Evolutionary conservation across 1,284 basidiomycete species (phyloP).

Genomic region (Laetiporus sulphureus): DNA sequence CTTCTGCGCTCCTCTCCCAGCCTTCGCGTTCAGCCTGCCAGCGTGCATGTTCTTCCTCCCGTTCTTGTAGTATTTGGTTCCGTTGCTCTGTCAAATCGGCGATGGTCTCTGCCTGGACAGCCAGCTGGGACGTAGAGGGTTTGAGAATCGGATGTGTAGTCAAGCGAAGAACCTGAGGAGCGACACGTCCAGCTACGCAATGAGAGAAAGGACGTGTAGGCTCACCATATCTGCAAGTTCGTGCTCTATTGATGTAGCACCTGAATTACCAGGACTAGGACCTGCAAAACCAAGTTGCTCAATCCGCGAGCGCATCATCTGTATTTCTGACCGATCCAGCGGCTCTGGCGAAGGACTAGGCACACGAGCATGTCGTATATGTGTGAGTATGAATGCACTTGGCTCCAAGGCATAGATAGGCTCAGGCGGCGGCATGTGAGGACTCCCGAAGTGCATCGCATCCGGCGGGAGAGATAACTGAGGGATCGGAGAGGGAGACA

Average conservation of each 20-base stretch:
- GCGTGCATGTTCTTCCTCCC: constrained; percentile 46
- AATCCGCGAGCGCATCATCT: constrained; percentile 24
- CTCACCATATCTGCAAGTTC: constrained; percentile 57
- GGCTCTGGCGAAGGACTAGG: constrained; percentile 23
- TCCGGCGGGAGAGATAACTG: constrained; percentile 11
- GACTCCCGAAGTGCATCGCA: not conserved
- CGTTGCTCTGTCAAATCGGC: constrained; percentile 46
- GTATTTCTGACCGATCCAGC: constrained; percentile 25
- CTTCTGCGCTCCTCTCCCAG: constrained; percentile 58
- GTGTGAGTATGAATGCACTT: not conserved
- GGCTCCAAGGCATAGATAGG: not conserved
- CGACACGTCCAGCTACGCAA: not conserved
- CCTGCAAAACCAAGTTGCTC: constrained; percentile 18
- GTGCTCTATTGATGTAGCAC: constrained; percentile 32
- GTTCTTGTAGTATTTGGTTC: constrained; percentile 45
- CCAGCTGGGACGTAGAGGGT: constrained; percentile 41
- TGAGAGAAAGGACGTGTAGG: not conserved
- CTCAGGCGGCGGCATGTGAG: not conserved
- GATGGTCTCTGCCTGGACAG: constrained; percentile 56
- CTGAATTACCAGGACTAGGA: constrained; percentile 13
- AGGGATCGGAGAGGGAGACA: constrained; percentile 33
- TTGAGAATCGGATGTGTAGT: constrained; percentile 27
- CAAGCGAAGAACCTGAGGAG: constrained; percentile 45
- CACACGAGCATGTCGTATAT: constrained; percentile 3
- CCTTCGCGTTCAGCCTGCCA: constrained; percentile 45